Base-by-base conservation (phyloP, 495 filamentous ascomycete species). In the Cercophora sp. region DNA sequence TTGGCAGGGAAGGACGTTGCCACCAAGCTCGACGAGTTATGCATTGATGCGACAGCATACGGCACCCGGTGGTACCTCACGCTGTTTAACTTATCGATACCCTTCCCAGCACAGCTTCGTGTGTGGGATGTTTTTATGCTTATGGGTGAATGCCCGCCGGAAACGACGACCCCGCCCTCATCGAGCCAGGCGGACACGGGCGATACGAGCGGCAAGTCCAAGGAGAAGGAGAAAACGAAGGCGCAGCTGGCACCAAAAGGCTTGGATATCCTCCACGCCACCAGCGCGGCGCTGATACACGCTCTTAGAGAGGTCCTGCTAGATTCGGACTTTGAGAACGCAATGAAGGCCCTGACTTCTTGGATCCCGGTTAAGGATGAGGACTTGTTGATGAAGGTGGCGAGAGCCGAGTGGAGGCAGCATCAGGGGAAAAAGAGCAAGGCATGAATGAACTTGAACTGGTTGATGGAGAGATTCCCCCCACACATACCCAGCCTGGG, bases 101-200 rank as follows among this genome's bases (percentile, higher is more conserved):
- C 93, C 2, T 99, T 97, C 61, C 80, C 89, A 0, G 94, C 94
- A 8, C 93, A 99, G 64, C 86, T 99, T n/a, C 85, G 93, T 41
- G 88, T 99, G 4, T 99, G 93, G 93, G 93, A 99, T 61, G 89
- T 95, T 1, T 97, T 99, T 70, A 91, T 99, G 88, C 84, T 99
- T 2, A 84, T 99, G 20, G 93, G 93, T 37, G 91, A 95, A 58
- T 73, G 77, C 20, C 52, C 62, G 1, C 64, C 57, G 5, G 60
- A 48, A 56, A 9, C 29, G 50, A 24, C 53, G 11, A 24, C 53
- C 5, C 58, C 43, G 32, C 34, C 65, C 16, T 57, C 63, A 2
- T 32, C 48, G 13, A 32, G 39, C 15, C 22, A 31, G 42, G 43
- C n/a, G 1, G 22, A 16, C 1, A 8, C 18, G 26, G 26, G 48